Percentiles rank a stretch among this genome's conserved stretches.
phyloP scores from a whole-genome alignment of 1,139 yeast species.

The Sugiyamaella novakii region DNA sequence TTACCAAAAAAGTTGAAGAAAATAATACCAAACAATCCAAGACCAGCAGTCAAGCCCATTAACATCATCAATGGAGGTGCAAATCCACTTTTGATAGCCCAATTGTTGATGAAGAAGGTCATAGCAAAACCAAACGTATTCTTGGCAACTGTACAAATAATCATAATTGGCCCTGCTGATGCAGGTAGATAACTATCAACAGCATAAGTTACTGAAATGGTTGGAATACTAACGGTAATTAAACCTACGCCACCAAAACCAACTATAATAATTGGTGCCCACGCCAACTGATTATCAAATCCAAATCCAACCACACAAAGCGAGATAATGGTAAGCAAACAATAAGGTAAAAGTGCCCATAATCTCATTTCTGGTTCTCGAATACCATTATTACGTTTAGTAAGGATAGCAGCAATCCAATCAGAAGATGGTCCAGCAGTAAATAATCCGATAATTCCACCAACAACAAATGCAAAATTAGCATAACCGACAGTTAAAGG shows the following conservation, averaged over 20 bases:
- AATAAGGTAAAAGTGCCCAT: constrained; percentile 3
- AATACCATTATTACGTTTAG: constrained; percentile 14
- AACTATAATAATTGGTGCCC: constrained; percentile 3
- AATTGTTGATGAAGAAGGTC: constrained; percentile 5
- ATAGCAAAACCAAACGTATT: constrained; percentile 8
- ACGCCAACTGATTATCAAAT: not conserved
- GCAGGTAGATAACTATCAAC: constrained; percentile 3
- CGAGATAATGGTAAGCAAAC: not conserved
- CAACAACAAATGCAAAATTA: constrained; percentile 13
- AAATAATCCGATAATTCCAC: constrained; percentile 17
- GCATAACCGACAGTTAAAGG: constrained; percentile 7
- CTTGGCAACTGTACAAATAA: constrained; percentile 4
- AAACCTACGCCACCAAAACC: constrained; percentile 5
- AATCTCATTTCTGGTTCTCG: constrained; percentile 21
- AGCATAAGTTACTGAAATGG: constrained; percentile 8
- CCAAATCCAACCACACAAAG: constrained; percentile 2
- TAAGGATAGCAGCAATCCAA: constrained; percentile 10
- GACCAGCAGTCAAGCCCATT: constrained; percentile 5
- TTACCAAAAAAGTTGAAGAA: constrained; percentile 2
- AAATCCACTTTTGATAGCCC: constrained; percentile 1
- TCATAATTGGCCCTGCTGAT: constrained; percentile 6
- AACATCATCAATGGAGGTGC: constrained; percentile 4
- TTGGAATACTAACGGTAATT: constrained; percentile 7
- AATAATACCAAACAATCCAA: not conserved
- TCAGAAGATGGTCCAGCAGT: constrained; percentile 21